Base-by-base conservation (phyloP, 2,329 filamentous ascomycete genomes). In the Helminthosporium solani region DNA sequence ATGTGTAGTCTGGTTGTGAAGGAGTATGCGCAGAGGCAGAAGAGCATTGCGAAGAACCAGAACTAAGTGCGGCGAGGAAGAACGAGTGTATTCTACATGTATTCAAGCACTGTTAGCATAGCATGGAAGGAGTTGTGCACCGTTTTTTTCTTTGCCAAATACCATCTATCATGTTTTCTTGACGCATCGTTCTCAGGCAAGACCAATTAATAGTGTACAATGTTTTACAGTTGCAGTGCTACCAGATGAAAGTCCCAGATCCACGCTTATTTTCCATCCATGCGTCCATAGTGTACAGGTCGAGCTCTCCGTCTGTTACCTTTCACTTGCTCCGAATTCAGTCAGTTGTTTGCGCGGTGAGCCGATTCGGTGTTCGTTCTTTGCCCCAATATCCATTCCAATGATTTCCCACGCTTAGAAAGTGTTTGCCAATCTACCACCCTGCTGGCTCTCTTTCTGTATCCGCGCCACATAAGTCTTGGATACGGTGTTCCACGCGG, bases 1-100 rank as follows among this genome's bases (percentile, higher is more conserved):
- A 81, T 78, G 52, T 99, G 94, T 71, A 82, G 87, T 5, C 75
- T 97, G 47, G 76, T 94, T 42, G 86, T 97, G 48, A 86, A 85
- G 70, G 90, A 99, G 58, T 99, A 82, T 66, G 80, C 77, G 54
- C 74, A 83, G 52, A 72, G 76, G 54, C 82, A 84, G 67, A 75
- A 74, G 68, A 68, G 57, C 16, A 71, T 75, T 50, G 54, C 48
- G 2, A 67, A 68, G 59, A 55, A 60, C 19, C 61, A 41, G 52
- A 48, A 27, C 34, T 39, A 46, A 30, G 37, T 28, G 25, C 2
- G 15, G 23, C 16, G 15, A 18, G 18, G 11, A 20, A 5, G 11
- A 31, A 21, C 27, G 14, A 31, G 34, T 43, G 35, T 41, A 36
- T 28, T 39, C 37, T 35, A 47, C 53, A 34, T 54, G 44, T 53